Base-by-base conservation (phyloP, 768 basidiomycete species). In the Leccinum rimulosum region DNA sequence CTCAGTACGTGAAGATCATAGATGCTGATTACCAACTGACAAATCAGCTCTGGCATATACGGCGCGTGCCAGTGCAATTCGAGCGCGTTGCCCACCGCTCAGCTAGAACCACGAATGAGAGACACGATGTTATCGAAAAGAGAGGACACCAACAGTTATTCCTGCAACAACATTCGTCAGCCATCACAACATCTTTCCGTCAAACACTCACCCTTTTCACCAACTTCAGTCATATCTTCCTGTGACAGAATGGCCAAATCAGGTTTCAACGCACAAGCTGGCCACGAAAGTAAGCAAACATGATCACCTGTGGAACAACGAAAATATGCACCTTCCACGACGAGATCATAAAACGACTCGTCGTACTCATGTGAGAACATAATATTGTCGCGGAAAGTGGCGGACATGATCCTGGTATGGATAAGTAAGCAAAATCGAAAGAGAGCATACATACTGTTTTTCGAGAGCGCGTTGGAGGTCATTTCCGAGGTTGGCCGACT, bases 301-400 rank as follows among this genome's bases (percentile, higher is more conserved):
- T 7, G 5, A 6, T 19, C 25, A 28, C 17, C 7, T 4, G 11
- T 15, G 7, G 0, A 25, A 53, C 1, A 8, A n/a, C 43, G 25
- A 30, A 50, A 35, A 12, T 2, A 50, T 53, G 6, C 49, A 87
- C 91, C 89, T 76, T 94, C 91, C 4, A 95, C 72, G 5, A 95
- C 93, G 15, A 87, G 68, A 55, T 90, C 82, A 65, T 95, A 96
- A 64, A 93, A 96, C 0, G 78, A 79, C 61, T 90, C 87, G 54
- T 98, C 94, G 61, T 88, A 97, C 64, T 86, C 82, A 71, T 95
- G 90, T 10, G 88, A 93, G 75, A 98, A 98, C 35, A 92, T 68
- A 61, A 98, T 98, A 67, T 98, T 98, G 47, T 94, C 91, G 38
- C 88, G 83, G 52, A 98, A 83, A 2, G 91, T 87, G 0, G 91